Conservation (phyloP, 345 rosid genomes). For the Cardamine resedifolia region DNA sequence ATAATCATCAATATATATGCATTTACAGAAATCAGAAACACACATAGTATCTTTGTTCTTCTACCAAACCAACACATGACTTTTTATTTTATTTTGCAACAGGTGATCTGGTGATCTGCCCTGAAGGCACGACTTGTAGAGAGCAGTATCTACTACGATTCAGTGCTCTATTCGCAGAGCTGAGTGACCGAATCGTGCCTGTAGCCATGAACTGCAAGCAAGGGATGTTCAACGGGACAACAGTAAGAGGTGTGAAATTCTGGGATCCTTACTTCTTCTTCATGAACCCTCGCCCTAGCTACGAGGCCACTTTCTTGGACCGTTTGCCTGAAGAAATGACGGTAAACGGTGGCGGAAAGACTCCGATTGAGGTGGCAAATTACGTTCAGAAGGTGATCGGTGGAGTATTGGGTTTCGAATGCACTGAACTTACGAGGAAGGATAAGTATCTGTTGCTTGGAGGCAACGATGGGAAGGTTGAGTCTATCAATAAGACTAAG, state of each 20-base stretch:
- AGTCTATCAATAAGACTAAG: conserved; percentile 60
- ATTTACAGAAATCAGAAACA: too few relatives aligned
- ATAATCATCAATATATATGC: too few relatives aligned
- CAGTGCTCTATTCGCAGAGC: conserved; percentile 93
- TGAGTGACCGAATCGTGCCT: conserved; percentile 94
- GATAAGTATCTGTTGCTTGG: conserved; percentile 88
- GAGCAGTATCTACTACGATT: conserved; percentile 74
- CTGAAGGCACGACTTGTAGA: conserved; percentile 97
- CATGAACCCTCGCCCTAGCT: conserved; percentile 93
- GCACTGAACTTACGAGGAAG: conserved; percentile 83
- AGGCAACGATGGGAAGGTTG: conserved; percentile 92
- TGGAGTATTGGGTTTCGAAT: conserved; percentile 69
- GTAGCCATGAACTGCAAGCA: conserved; percentile 91
- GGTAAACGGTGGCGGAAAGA: conserved; percentile 78
- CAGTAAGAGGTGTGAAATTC: conserved; percentile 88
- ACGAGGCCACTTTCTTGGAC: conserved; percentile 81
- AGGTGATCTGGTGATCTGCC: conserved; percentile 95
- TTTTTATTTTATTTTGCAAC: conserved; percentile 17
- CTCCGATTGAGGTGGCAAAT: conserved; percentile 89
- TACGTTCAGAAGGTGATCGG: conserved; percentile 85
- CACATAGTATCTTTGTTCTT: too few relatives aligned
- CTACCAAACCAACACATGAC: too few relatives aligned
- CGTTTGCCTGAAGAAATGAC: conserved; percentile 83
- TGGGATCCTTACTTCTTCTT: conserved; percentile 96
- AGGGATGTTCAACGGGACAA: conserved; percentile 84